Evolutionary conservation across 257 asterid species (phyloP), one percentile per base, ranked within the genome.

Genomic region (Lycium barbarum): DNA sequence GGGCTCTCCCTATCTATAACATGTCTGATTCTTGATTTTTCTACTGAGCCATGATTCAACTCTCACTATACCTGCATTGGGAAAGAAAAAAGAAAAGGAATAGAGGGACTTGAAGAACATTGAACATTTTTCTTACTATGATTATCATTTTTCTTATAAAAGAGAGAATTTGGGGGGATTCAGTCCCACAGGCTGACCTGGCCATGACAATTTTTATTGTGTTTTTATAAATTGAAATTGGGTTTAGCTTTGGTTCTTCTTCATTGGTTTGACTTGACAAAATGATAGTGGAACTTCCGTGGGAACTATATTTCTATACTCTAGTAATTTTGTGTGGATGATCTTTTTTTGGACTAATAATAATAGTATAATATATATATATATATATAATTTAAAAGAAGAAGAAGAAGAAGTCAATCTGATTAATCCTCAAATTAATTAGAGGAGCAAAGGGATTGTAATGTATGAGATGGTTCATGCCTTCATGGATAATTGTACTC

Each of bases 401-500:
- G 78, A 71, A 71, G 18, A 9, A 72, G 57, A 68, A 10, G 38
- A 73, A 14, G 63, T 74, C 62, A 51, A 22, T 74, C n/a, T 74
- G 61, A 20, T 51, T 22, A 76, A 0, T 76, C 4, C 3, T 51
- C 22, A 26, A 51, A 76, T 26, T 76, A 22, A 76, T 51, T 51
- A 73, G 81, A 47, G 81, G 36, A 72, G 10, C 18, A 12, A 74
- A 74, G 4, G 40, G 13, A 43, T 73, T 58, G 40, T 5, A 47
- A 73, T 12, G 20, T 47, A 20, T 76, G 81, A 76, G 6, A 22
- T 76, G 81, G 22, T 76, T 22, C 63, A 76, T 26, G 63, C 82
- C 63, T 76, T 26, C 14, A 76, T 76, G 2, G 22, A 13, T 22
- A 54, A 76, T 51, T 53, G 82, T 3, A 49, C 47, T 51, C 40